These are phyloP conservation scores for Phialophora chinensis DNA, from an alignment of 2,329 filamentous ascomycete genomes.

Conservation along the genomic window DNA sequence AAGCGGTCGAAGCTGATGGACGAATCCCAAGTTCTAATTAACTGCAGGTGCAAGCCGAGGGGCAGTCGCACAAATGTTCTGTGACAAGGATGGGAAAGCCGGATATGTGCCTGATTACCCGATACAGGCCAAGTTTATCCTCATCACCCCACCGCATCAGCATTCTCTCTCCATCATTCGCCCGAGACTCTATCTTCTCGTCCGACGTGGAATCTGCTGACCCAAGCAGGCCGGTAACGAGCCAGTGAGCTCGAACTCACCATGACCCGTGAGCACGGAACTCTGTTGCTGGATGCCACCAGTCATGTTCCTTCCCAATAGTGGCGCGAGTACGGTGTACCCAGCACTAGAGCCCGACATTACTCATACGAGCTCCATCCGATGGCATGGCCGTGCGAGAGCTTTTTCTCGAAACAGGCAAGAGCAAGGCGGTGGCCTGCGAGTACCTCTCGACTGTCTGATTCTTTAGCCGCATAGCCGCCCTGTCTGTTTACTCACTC, in stretches of 20 bases:
- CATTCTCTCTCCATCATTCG: constrained; percentile 12
- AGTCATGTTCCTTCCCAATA: not conserved
- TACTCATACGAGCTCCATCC: constrained; percentile 14
- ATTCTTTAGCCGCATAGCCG: constrained; percentile 1
- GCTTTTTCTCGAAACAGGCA: not conserved
- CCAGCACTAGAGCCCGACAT: constrained; percentile 6
- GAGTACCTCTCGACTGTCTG: not conserved
- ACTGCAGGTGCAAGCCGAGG: not conserved
- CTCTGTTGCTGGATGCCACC: not conserved
- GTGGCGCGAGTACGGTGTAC: not conserved
- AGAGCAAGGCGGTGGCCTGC: constrained; percentile 4
- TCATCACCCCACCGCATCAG: not conserved
- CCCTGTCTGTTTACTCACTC: not conserved
- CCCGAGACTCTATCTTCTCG: not conserved
- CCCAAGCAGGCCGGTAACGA: not conserved
- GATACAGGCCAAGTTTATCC: constrained; percentile 10
- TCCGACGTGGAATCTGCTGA: constrained; percentile 11
- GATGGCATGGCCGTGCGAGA: not conserved
- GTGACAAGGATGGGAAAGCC: not conserved
- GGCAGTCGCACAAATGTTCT: not conserved
- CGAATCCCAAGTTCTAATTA: not conserved
- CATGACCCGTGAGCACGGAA: not conserved
- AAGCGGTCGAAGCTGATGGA: constrained; percentile 1
- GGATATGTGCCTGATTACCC: constrained; percentile 23
- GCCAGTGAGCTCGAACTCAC: not conserved